Percentiles rank a stretch among this genome's conserved stretches.
Evolutionary conservation across 2,329 filamentous ascomycete species (phyloP).

Genomic region (Trichoderma breve): DNA sequence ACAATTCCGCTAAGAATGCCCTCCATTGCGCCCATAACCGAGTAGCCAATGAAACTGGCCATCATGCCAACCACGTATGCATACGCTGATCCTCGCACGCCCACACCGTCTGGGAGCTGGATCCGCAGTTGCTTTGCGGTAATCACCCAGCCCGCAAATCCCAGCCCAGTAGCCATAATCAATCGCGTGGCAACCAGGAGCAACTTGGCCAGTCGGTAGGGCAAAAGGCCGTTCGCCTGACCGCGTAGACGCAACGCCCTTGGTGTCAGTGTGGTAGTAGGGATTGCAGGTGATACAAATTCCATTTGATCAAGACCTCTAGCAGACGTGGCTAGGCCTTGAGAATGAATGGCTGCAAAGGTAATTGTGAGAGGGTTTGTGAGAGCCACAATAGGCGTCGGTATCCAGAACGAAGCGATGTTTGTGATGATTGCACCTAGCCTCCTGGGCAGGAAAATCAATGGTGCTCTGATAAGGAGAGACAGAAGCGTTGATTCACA

Average conservation of each 20-base stretch:
- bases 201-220: conserved; percentile 88
- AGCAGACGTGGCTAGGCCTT: conserved; percentile 74
- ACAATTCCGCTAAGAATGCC: conserved; percentile 83
- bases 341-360: conserved; percentile 89
- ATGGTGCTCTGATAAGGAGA: conserved; percentile 76
- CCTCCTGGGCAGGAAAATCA: conserved; percentile 78
- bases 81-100: conserved; percentile 77
- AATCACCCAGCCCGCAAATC: conserved; percentile 95
- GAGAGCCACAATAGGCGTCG: conserved; percentile 78
- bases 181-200: conserved; percentile 87
- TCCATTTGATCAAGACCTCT: conserved; percentile 78
- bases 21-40: conserved; percentile 86
- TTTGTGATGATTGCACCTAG: conserved; percentile 64
- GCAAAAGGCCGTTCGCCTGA: conserved; percentile 60
- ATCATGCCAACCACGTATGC: conserved; percentile 92
- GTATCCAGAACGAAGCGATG: conserved; percentile 75
- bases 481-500: conserved; percentile 82
- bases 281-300: conserved; percentile 70
- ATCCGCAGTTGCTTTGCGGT: conserved; percentile 77
- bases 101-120: conserved; percentile 50
- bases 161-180: conserved; percentile 85
- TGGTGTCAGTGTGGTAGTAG: conserved; percentile 69
- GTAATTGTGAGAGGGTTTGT: conserved; percentile 91
- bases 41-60: conserved; percentile 93
- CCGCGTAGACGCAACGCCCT: conserved; percentile 47